Base-by-base conservation (phyloP, 2,329 filamentous ascomycete species). In the Pseudogymnoascus verrucosus region DNA sequence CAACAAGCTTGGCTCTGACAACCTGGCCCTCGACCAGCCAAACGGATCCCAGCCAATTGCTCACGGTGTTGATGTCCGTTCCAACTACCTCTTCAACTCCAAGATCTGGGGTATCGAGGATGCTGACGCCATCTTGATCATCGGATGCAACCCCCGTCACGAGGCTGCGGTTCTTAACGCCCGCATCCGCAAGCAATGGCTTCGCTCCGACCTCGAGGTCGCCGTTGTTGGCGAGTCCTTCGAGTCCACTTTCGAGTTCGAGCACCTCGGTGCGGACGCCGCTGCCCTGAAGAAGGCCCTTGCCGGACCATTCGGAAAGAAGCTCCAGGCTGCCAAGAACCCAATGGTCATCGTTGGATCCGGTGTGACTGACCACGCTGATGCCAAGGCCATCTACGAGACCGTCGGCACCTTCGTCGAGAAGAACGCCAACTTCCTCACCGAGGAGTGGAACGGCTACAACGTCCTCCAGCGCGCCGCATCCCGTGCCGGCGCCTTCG, bases 321-420 rank as follows among this genome's bases (percentile, higher is more conserved):
- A 93, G 80, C 86, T 99, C 63, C 84, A 89, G 72, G 80, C 84
- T 62, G 93, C 95, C 51, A 89, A 97, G 84, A 88, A 86, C 71
- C 95, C 95, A 62, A 96, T 99, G 92, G 96, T 99, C 73, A 88
- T 99, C 65, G 87, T 98, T 64, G 95, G 95, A 68, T 96, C 92
- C 69, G 91, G 89, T 72, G 90, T 95, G 65, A 91, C 90, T 34
- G 95, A 99, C 76, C 93, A 97, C 77, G 77, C 84, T 28, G 95
- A 98, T 73, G 89, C 93, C 64, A 96, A 96, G 80, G 88, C 91
- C 64, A 92, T 96, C 75, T 98, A 93, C 75, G 93, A 98, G 82
- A 87, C 88, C 47, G 85, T 99, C 64, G 93, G 93, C 69, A 77
- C 83, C 67, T 99, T 98, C 73, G 89, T 96, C 40, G 93, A 97